Evolutionary conservation across 352 stramenopile genomes (phyloP), one percentile per base, ranked within the genome.

Genomic region (Phytophthora sp.): DNA sequence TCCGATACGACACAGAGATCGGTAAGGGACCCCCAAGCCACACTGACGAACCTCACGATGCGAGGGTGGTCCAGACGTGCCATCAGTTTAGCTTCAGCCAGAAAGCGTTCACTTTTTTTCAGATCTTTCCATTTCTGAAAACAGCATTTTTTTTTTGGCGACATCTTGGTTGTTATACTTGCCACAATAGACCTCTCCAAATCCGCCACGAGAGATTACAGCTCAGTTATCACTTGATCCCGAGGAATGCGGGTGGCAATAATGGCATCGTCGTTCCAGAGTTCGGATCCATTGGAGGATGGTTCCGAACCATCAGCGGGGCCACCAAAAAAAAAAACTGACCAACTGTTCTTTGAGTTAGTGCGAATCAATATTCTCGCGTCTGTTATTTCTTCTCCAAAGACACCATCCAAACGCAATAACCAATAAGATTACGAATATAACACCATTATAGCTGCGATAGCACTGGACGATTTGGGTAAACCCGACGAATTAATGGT

Each of bases 11-110:
- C 52, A 21, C 62, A 69, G 20, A 79, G 16, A 21, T 76, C 63
- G 15, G 29, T 56, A n/a, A 77, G 53, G 3, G 65, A 49, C n/a
- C 72, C 67, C 74, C 74, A 83, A n/a, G 72, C 57, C 39, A 77
- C 66, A 16, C 73, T 75, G 13, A 85, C 51, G 35, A 85, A 86
- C 2, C 36, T 51, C 7, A 85, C 77, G 12, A 89, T 77, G 30
- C 72, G 63, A 11, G 70, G 58, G 53, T 89, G 80, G 9, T 75
- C 64, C 7, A 88, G 30, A 12, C 46, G 36, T 4, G 68, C 65
- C 66, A 85, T 79, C 20, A 80, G 38, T 36, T 75, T 73, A 16
- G 71, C 61, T 57, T 82, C 64, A 7, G 36, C 53, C 29, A 79
- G 44, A 86, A 81, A 5, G 58, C 50, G 8, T 73, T 60, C 21